Evolutionary conservation across 2,329 filamentous ascomycete species (phyloP), one percentile per base, ranked within the genome.

Genomic region (Hypoxylon sp.): DNA sequence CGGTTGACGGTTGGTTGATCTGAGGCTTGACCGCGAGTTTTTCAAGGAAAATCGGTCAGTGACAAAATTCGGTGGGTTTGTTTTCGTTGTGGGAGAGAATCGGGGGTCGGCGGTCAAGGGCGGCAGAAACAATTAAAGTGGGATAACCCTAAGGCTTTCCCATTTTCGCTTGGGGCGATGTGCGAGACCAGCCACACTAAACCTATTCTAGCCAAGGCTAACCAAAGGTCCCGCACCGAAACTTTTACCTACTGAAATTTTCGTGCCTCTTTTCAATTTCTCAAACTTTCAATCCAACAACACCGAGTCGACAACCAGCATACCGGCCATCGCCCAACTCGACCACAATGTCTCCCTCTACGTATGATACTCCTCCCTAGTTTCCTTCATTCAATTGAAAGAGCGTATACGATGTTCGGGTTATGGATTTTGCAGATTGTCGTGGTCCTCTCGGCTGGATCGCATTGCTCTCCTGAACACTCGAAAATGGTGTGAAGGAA

Each of bases 391-490:
- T 81, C 82, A 79, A 78, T 74, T 74, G 77, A 75, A 76, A 79
- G 76, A 78, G 73, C 69, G 65, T 70, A 71, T 55, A n/a, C 51
- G 67, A 77, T 74, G 78, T 81, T 84, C 82, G 83, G 84, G 84
- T 79, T 21, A 43, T 82, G 84, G 81, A 78, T 78, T 78, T 83
- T 82, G 84, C 82, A 88, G 89, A 91, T 93, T 92, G 90, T 92
- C 87, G 88, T 88, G 86, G 91, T 93, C 89, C 89, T 91, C 89
- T 93, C 88, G 89, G 73, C 91, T 93, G 89, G 90, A 86, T 80
- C 72, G 72, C 73, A 70, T 72, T 82, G 80, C 81, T 63, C 65
- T 71, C 80, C 79, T 75, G 75, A 75, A 69, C 73, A 73, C 62
- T 69, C 71, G 65, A 65, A 63, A 74, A 69, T 70, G 55, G 59